A percentile compares a stretch with the other conserved stretches of the same genome.
phyloP scores from a whole-genome alignment of 208 protist species.

The Leishmania aethiopica region DNA sequence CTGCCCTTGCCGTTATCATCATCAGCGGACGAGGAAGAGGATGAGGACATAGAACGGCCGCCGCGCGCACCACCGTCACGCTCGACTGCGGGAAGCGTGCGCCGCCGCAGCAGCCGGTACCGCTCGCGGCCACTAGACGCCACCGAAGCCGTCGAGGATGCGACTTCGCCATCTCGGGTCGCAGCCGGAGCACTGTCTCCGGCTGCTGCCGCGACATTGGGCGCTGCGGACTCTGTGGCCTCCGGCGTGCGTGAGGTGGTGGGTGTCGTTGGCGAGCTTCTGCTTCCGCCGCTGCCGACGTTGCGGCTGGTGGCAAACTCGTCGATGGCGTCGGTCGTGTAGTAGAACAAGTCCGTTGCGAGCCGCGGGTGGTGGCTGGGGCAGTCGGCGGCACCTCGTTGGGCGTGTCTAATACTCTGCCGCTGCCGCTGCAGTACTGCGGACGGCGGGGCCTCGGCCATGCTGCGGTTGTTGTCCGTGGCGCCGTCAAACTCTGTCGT shows the following conservation, averaged over 20 bases:
- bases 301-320: slow-evolving; percentile 22
- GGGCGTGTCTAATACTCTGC: not conserved
- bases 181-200: not conserved
- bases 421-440: not conserved
- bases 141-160: not conserved
- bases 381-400: too few species aligned
- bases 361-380: not conserved
- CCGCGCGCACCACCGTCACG: not conserved
- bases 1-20: not conserved
- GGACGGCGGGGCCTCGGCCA: not conserved
- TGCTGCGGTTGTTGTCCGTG: slow-evolving; percentile 3
- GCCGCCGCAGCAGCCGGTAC: not conserved
- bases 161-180: not conserved
- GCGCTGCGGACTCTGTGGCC: not conserved
- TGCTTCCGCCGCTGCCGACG: slow-evolving; percentile 1
- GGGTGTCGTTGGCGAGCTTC: not conserved
- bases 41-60: not conserved
- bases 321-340: slow-evolving; percentile 40
- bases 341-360: slow-evolving; percentile 23
- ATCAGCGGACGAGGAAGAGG: not conserved
- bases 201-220: not conserved
- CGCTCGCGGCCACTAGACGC: not conserved
- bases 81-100: not conserved
- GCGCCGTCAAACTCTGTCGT: not conserved
- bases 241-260: not conserved